Evolutionary conservation across 108 stramenopile species (phyloP).

Genomic region (Cyclostephanos invisitatus): DNA sequence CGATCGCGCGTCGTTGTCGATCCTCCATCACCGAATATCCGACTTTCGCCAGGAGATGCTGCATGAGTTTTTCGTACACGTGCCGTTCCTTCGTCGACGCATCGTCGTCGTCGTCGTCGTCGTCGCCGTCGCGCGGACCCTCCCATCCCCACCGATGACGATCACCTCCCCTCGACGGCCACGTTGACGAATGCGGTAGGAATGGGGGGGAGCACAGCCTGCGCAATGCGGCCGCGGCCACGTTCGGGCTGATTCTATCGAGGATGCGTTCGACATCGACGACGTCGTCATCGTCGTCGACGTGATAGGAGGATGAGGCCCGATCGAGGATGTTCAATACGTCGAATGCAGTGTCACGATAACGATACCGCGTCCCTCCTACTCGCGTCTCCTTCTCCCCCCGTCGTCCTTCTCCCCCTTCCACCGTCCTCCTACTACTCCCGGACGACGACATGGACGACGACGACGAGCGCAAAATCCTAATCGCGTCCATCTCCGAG

Average conservation of each 20-base stretch:
- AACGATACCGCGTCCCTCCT: background rate
- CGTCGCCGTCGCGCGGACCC: conserved; percentile 6
- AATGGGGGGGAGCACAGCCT: conserved; percentile 32
- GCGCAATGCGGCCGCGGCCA: conserved; percentile 42
- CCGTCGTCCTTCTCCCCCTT: background rate
- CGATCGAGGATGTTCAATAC: conserved; percentile 21
- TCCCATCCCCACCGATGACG: conserved; percentile 5
- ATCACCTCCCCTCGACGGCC: background rate
- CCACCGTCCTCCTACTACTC: too few relatives aligned
- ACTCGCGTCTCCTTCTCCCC: conserved; percentile 1
- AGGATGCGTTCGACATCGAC: conserved; percentile 15
- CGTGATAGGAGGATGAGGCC: background rate
- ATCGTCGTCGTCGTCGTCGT: background rate
- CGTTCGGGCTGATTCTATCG: conserved; percentile 22
- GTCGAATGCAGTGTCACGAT: conserved; percentile 14
- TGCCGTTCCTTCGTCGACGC: background rate
- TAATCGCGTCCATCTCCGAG: conserved; percentile 18
- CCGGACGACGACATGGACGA: background rate
- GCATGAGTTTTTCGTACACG: conserved; percentile 8
- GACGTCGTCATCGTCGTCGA: background rate
- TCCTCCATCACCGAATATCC: background rate
- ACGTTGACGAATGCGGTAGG: conserved; percentile 14
- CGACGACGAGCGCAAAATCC: conserved; percentile 14
- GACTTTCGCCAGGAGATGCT: conserved; percentile 1
- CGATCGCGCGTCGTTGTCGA: background rate